A percentile compares a stretch with the other conserved stretches of the same genome.
phyloP scores from a whole-genome alignment of 2,329 filamentous ascomycete species.

The Zymoseptoria ardabiliae region DNA sequence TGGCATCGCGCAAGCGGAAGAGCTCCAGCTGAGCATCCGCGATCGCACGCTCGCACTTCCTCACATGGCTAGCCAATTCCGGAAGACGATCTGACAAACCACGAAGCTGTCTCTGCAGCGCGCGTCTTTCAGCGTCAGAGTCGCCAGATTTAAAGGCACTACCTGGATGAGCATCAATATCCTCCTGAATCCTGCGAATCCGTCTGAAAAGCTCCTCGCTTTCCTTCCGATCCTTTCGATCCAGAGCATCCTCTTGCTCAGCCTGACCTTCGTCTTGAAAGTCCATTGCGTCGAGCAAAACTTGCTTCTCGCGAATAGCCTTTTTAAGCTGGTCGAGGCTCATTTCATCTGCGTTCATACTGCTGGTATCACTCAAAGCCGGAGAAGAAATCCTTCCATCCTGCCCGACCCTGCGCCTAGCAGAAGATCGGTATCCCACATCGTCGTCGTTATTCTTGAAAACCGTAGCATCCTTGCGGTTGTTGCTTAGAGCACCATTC shows the following conservation, averaged over 20 bases:
- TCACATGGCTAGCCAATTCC: conserved; percentile 83
- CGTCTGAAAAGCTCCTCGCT: conserved; percentile 90
- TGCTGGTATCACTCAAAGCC: conserved; percentile 52
- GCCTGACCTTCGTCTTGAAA: conserved; percentile 84
- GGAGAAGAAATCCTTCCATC: conserved; percentile 70
- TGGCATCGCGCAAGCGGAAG: conserved; percentile 88
- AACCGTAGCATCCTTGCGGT: conserved; percentile 88
- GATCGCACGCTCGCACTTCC: conserved; percentile 84
- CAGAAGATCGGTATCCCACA: conserved; percentile 81
- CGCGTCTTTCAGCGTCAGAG: conserved; percentile 78
- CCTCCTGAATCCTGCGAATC: conserved; percentile 84
- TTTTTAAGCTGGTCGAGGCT: conserved; percentile 83
- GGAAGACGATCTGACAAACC: conserved; percentile 82
- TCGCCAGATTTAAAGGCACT: conserved; percentile 62
- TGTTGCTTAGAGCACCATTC: conserved; percentile 49
- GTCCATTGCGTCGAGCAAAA: conserved; percentile 90
- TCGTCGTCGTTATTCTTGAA: conserved; percentile 94
- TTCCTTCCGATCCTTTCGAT: conserved; percentile 82
- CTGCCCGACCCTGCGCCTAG: conserved; percentile 69
- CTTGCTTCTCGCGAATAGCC: conserved; percentile 87
- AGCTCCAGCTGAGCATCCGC: conserved; percentile 85
- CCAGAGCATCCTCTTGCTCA: conserved; percentile 87
- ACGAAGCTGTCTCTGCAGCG: conserved; percentile 83
- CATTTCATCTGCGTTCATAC: conserved; percentile 68
- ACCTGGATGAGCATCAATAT: conserved; percentile 87